Percentiles rank a stretch among this genome's conserved stretches.
These are phyloP conservation scores for Magnaporthiopsis poae DNA, from an alignment of 2,329 filamentous ascomycete genomes.

Conservation along the genomic window DNA sequence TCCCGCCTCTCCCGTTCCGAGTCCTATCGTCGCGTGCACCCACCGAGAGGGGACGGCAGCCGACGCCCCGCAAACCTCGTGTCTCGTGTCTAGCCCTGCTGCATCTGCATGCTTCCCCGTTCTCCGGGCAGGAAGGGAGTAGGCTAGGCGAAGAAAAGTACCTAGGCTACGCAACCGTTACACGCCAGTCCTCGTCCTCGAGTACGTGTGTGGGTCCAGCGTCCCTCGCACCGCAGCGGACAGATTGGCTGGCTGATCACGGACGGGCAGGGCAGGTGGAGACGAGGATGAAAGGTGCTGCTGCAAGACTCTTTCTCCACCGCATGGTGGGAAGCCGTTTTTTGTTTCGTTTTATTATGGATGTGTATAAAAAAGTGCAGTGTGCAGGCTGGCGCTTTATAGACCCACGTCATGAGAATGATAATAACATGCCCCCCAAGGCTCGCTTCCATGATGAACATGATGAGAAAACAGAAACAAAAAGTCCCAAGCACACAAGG, in stretches of 20 bases:
- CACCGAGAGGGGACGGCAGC: not conserved
- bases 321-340: not conserved
- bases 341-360: not conserved
- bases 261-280: not conserved
- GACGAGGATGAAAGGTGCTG: not conserved
- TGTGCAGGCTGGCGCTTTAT: not conserved
- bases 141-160: not conserved
- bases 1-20: not conserved
- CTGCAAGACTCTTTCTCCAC: not conserved
- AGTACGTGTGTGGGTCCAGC: too few relatives aligned
- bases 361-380: not conserved
- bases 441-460: not conserved
- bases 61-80: not conserved
- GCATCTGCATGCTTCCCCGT: too few relatives aligned
- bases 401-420: not conserved
- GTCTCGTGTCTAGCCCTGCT: not conserved
- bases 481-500: not conserved
- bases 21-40: not conserved
- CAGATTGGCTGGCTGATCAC: not conserved
- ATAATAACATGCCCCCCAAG: not conserved
- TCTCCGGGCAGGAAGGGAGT: not conserved
- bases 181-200: not conserved
- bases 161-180: not conserved
- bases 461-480: not conserved
- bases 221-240: not conserved